phyloP scores from a whole-genome alignment of 371 early-diverging fungal genomes.

The Cokeromyces recurvatus region DNA sequence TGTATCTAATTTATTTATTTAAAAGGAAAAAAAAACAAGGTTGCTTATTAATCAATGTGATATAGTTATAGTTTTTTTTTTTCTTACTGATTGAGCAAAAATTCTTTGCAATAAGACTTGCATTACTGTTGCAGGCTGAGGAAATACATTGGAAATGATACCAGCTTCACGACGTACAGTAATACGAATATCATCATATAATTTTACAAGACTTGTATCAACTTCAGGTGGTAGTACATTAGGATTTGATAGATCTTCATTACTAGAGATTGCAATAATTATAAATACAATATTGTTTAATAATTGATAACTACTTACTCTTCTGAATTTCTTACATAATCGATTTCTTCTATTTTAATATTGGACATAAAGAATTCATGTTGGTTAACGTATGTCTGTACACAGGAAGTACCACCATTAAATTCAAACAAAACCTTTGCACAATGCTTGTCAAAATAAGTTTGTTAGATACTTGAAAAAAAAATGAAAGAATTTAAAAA shows the following conservation, averaged over 20 bases:
- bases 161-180: conserved; percentile 85
- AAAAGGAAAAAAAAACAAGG: too few species aligned
- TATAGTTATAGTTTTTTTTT: too few species aligned
- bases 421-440: conserved; percentile 87
- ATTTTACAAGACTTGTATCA: conserved; percentile 71
- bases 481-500: background rate
- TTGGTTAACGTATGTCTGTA: conserved; percentile 94
- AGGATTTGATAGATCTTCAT: conserved; percentile 38
- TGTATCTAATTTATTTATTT: too few species aligned
- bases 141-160: conserved; percentile 87
- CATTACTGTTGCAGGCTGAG: conserved; percentile 87
- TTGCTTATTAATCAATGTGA: too few species aligned
- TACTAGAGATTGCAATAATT: too few species aligned
- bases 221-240: conserved; percentile 60
- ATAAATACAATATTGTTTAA: background rate
- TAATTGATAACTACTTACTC: conserved; percentile 27
- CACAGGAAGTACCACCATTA: conserved; percentile 93
- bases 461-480: background rate
- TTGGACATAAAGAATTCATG: conserved; percentile 92
- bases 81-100: conserved; percentile 88
- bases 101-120: conserved; percentile 90
- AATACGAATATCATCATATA: conserved; percentile 79
- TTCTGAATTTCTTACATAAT: conserved; percentile 34
- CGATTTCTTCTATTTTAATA: conserved; percentile 62
- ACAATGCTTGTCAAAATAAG: conserved; percentile 53